Evolutionary conservation across 768 basidiomycete species (phyloP).

Genomic region (Jaapia argillacea): DNA sequence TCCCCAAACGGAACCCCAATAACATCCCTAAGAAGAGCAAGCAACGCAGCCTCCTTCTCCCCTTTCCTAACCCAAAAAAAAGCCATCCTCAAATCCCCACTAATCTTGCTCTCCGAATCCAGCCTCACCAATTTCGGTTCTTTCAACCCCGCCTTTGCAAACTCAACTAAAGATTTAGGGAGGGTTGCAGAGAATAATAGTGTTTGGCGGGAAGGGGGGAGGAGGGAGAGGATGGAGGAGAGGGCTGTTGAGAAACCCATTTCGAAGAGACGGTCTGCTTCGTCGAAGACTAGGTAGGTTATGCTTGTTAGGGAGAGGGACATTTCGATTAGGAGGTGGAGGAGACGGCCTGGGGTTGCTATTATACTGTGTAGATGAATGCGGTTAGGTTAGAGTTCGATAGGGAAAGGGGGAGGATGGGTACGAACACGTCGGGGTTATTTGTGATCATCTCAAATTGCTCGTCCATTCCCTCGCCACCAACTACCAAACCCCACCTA

Average conservation of each 20-base stretch:
- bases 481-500: slow-evolving; percentile 91
- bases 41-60: slow-evolving; percentile 90
- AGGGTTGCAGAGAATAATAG: slow-evolving; percentile 94
- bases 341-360: slow-evolving; percentile 92
- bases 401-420: too few species aligned
- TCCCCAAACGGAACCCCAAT: slow-evolving; percentile 66
- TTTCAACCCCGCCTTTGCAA: slow-evolving; percentile 93
- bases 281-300: slow-evolving; percentile 92
- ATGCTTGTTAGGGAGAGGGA: slow-evolving; percentile 80
- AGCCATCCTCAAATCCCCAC: slow-evolving; percentile 84
- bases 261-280: slow-evolving; percentile 97
- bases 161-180: slow-evolving; percentile 92
- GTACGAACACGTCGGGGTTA: slow-evolving; percentile 88
- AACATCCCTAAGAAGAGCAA: slow-evolving; percentile 77
- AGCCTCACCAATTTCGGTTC: slow-evolving; percentile 94
- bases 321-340: slow-evolving; percentile 98
- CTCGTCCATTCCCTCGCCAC: slow-evolving; percentile 91
- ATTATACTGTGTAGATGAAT: slow-evolving; percentile 61
- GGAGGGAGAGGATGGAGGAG: slow-evolving; percentile 82
- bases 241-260: slow-evolving; percentile 94
- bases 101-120: slow-evolving; percentile 94
- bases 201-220: slow-evolving; percentile 82
- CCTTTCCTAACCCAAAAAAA: slow-evolving; percentile 89
- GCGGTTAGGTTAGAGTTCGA: slow-evolving; percentile 5
- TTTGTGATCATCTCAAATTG: slow-evolving; percentile 93